Base-by-base conservation (phyloP, 2,329 filamentous ascomycete species). In the Aspergillus sojae region DNA sequence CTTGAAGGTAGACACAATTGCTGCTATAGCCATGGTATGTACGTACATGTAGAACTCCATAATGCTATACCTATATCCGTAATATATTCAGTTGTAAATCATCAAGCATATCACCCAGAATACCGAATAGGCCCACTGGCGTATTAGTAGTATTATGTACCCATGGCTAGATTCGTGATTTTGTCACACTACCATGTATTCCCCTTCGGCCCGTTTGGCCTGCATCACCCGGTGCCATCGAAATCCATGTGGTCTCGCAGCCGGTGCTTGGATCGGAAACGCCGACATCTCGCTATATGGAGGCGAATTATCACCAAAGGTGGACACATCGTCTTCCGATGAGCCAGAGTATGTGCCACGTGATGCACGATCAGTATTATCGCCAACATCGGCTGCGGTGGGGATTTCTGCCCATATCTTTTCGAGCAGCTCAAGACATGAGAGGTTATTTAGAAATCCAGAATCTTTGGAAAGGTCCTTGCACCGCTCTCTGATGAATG, bases 361-460 rank as follows among this genome's bases (percentile, higher is more conserved):
- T 39, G 52, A 30, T 23, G 50, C 23, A 32, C 30, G 57, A 28
- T 14, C 34, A 48, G 45, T 7, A 32, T 39, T 34, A 26, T 62
- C 52, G n/a, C 23, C 28, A 30, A 52, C 39, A n/a, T 28, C 41
- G 7, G 60, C 14, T 3, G 46, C 23, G 14, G 52, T 26, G 0
- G 71, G 67, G 48, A 74, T 70, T 23, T 72, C 85, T 14, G 83
- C 83, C 94, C 94, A 97, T 19, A 96, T 85, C 71, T 89, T 88
- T 81, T 97, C 94, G 48, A 97, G 80, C 4, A 97, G 88, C 71
- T 95, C 91, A 30, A 97, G 84, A 9, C 91, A 93, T 7, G 91
- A 91, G 46, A 96, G 85, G 75, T 97, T 97, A 79, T 97, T 97
- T 83, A 93, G 92, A 79, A 97, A 97, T 1, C 94, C 94, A 60